Percentiles rank a stretch among this genome's conserved stretches.
Conservation (phyloP, 2,329 filamentous ascomycete genomes). For the Grosmannia clavigera region DNA sequence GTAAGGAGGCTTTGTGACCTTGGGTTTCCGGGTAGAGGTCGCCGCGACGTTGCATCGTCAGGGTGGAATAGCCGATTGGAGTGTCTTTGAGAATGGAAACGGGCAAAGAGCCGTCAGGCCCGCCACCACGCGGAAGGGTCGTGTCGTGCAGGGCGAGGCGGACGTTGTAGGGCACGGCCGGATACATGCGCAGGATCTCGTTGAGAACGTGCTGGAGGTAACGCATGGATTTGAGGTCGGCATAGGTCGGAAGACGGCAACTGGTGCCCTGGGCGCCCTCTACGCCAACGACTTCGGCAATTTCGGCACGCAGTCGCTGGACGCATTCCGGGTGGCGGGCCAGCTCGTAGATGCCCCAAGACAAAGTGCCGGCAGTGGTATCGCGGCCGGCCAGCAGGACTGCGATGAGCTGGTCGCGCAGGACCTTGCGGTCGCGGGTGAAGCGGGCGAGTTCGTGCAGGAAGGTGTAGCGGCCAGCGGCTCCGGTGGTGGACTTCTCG, state of each 20-base stretch:
- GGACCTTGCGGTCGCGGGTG: constrained; percentile 57
- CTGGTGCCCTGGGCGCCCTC: not conserved
- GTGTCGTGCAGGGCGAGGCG: constrained; percentile 62
- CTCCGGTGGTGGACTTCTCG: constrained; percentile 38
- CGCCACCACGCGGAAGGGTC: constrained; percentile 60
- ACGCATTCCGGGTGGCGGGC: constrained; percentile 56
- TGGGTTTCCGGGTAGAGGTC: constrained; percentile 43
- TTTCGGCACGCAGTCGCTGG: constrained; percentile 59
- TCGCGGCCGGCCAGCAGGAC: constrained; percentile 77
- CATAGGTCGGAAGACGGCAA: constrained; percentile 51
- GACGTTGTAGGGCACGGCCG: constrained; percentile 68
- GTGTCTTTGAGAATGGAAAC: constrained; percentile 56
- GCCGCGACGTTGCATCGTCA: constrained; percentile 59
- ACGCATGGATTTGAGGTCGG: constrained; percentile 76
- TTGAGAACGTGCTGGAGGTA: constrained; percentile 65
- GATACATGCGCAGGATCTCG: constrained; percentile 68
- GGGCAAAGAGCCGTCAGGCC: constrained; percentile 47
- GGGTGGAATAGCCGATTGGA: constrained; percentile 51
- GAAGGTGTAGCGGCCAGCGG: constrained; percentile 52
- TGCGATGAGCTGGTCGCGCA: constrained; percentile 75
- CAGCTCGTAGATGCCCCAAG: constrained; percentile 75
- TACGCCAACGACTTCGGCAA: constrained; percentile 53
- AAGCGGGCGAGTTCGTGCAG: constrained; percentile 73
- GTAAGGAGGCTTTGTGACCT: constrained; percentile 17
- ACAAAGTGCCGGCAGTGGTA: constrained; percentile 72